A percentile compares a stretch with the other conserved stretches of the same genome.
Evolutionary conservation across 2,329 filamentous ascomycete genomes (phyloP).

Genomic region (Aspergillus texensis): DNA sequence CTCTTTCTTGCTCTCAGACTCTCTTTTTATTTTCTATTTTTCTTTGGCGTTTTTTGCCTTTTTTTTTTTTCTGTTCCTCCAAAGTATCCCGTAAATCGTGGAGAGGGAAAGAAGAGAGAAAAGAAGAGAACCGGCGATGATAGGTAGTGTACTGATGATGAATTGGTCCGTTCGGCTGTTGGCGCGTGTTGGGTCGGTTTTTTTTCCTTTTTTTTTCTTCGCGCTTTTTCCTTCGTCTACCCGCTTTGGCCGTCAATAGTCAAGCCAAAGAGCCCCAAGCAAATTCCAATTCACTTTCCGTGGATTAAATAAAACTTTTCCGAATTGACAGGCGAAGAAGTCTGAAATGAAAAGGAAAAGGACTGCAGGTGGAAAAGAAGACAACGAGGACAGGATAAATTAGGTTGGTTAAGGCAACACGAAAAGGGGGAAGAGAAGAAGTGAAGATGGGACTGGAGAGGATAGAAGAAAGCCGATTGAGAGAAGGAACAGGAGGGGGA

Average conservation of each 20-base stretch:
- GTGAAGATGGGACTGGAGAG: slow-evolving; percentile 23
- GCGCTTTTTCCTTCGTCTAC: slow-evolving; percentile 12
- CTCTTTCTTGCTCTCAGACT: slow-evolving; percentile 10
- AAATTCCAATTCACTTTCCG: slow-evolving; percentile 4
- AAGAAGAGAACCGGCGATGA: slow-evolving; percentile 15
- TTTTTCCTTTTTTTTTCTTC: slow-evolving; percentile 15
- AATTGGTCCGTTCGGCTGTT: slow-evolving; percentile 22
- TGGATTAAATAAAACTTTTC: slow-evolving; percentile 1
- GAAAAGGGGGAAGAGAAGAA: slow-evolving; percentile 31
- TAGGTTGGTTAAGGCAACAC: not conserved
- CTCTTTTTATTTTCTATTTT: slow-evolving; percentile 13
- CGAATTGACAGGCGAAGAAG: slow-evolving; percentile 4
- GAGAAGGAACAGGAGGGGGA: slow-evolving; percentile 24
- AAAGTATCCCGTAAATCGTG: slow-evolving; percentile 26
- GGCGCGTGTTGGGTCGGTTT: slow-evolving; percentile 22
- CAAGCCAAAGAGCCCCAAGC: slow-evolving; percentile 6
- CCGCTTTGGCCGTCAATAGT: slow-evolving; percentile 10
- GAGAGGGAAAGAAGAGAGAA: slow-evolving; percentile 29
- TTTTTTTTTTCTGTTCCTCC: slow-evolving; percentile 20
- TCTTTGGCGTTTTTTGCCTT: slow-evolving; percentile 16
- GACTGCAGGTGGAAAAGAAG: slow-evolving; percentile 1
- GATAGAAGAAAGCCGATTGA: slow-evolving; percentile 19
- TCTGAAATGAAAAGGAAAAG: slow-evolving; percentile 11
- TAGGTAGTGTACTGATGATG: slow-evolving; percentile 9
- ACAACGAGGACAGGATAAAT: slow-evolving; percentile 11